A percentile compares a stretch with the other conserved stretches of the same genome.
Evolutionary conservation across 306 rosid genomes (phyloP).

Genomic region (Mucuna pruriens): DNA sequence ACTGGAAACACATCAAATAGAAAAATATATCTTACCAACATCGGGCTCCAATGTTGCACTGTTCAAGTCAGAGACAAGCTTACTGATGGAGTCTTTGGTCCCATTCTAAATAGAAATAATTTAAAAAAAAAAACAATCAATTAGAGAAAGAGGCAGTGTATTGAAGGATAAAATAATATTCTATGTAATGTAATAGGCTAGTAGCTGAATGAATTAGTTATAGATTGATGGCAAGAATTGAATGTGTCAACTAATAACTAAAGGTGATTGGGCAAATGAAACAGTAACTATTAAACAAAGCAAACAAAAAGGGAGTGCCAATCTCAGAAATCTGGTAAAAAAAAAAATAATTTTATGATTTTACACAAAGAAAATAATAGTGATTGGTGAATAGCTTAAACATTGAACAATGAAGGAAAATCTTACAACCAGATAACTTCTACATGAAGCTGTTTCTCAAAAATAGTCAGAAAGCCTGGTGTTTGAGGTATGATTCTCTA

Average conservation of each 20-base stretch:
- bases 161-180: background rate
- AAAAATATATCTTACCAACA: constrained; percentile 76
- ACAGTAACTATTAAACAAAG: constrained; percentile 17
- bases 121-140: background rate
- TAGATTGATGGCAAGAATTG: background rate
- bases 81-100: constrained; percentile 85
- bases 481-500: background rate
- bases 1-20: background rate
- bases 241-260: constrained; percentile 3
- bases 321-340: background rate
- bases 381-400: background rate
- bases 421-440: constrained; percentile 5
- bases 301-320: background rate
- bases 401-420: background rate
- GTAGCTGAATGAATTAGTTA: background rate
- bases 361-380: background rate
- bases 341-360: background rate
- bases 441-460: background rate
- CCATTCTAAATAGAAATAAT: constrained; percentile 66
- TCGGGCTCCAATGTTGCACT: constrained; percentile 77
- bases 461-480: background rate
- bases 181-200: background rate
- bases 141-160: background rate
- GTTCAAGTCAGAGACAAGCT: constrained; percentile 94
- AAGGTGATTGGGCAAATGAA: background rate